Evolutionary conservation across 1,139 yeast genomes (phyloP), one percentile per base, ranked within the genome.

Genomic region (Saccharomyces hybrid): DNA sequence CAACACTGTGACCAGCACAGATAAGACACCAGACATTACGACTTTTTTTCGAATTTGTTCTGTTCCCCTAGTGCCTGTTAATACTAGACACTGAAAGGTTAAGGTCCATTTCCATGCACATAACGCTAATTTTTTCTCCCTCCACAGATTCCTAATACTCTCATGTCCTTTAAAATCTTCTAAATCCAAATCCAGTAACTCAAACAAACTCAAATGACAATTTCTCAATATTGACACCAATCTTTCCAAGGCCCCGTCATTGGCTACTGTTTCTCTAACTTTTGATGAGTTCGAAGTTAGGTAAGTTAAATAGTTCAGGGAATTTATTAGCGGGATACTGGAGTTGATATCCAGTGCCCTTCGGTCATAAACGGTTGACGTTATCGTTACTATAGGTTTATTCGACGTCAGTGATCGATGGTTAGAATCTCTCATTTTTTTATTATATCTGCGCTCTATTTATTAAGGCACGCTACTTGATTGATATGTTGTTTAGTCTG

Each of bases 71-170:
- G 97, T 91, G 14, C 97, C 97, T 28, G 93, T 82, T 57, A 90
- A 78, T 0, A 91, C 96, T 57, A 93, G 74, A 66, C 97, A 90
- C 72, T 93, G 98, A 67, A 93, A 84, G 0, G 97, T 89, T 57
- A 93, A 74, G 5, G 96, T 88, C 99, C 99, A 93, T 72, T 91
- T 93, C 97, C 97, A 91, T 0, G 96, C 93, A 16, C 84, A 78
- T 55, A 88, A 73, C 26, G 85, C 78, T 58, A 79, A 67, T 51
- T 66, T 63, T 49, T 71, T 72, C 53, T 70, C 70, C 54, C 66
- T 68, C 47, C 60, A 63, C 14, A 71, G 61, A 44, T 56, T 55
- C 41, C 56, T 56, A 8, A 68, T 62, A 19, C 60, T 57, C 9
- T 56, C 57, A 46, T 60, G 60, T 38, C 55, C 54, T 46, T 58